Evolutionary conservation across 495 filamentous ascomycete genomes (phyloP).

Genomic region (Aspergillus wentii): DNA sequence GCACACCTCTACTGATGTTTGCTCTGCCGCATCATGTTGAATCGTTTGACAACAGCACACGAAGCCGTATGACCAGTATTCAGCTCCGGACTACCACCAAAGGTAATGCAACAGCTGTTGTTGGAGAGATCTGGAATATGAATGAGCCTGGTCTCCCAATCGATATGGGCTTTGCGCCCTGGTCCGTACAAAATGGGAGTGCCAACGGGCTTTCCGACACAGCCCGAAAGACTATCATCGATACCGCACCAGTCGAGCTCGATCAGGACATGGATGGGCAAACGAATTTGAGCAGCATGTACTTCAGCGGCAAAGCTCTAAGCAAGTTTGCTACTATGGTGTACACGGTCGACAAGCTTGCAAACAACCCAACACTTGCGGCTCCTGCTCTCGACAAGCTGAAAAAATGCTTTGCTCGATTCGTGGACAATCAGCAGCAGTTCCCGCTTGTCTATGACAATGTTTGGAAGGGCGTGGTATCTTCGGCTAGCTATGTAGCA

Average conservation of each 20-base stretch:
- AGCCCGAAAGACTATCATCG: conserved; percentile 50
- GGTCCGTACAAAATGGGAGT: conserved; percentile 53
- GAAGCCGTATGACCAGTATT: conserved; percentile 48
- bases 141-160: conserved; percentile 66
- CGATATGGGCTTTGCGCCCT: conserved; percentile 71
- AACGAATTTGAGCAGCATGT: conserved; percentile 83
- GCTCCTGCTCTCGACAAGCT: conserved; percentile 59
- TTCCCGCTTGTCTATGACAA: conserved; percentile 77
- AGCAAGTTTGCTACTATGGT: conserved; percentile 79
- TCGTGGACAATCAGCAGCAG: conserved; percentile 70
- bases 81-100: conserved; percentile 81
- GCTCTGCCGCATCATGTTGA: conserved; percentile 82
- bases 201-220: conserved; percentile 43
- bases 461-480: conserved; percentile 83
- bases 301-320: conserved; percentile 89
- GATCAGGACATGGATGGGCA: conserved; percentile 65
- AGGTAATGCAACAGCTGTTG: conserved; percentile 67
- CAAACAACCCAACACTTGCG: conserved; percentile 55
- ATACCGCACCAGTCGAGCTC: conserved; percentile 60
- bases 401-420: conserved; percentile 71
- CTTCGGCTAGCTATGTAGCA: conserved; percentile 71
- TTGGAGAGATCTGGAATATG: conserved; percentile 77
- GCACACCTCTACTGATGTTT: conserved; percentile 69
- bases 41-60: conserved; percentile 62
- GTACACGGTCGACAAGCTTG: conserved; percentile 63